Conservation (phyloP, 1,284 basidiomycete species). For the Ceratobasidium sp. region DNA sequence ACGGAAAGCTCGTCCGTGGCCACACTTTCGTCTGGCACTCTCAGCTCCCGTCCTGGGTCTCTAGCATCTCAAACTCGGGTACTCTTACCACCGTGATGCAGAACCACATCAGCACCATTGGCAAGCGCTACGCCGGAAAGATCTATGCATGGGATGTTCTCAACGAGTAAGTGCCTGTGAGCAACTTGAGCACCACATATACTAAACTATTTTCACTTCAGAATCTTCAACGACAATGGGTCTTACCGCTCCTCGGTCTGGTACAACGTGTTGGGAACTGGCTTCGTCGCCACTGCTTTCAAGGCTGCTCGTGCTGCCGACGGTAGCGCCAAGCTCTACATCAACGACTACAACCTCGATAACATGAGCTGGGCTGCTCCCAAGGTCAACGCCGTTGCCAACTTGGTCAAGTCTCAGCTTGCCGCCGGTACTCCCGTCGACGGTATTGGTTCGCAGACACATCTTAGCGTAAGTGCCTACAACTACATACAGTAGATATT, state of each 20-base stretch:
- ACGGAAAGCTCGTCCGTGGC: constrained; percentile 44
- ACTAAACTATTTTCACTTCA: no score
- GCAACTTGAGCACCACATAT: no score
- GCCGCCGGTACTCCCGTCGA: constrained; percentile 47
- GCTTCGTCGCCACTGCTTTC: neutral
- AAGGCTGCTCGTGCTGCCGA: no score
- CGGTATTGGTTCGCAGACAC: constrained; percentile 47
- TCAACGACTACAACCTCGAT: constrained; percentile 50
- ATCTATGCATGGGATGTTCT: constrained; percentile 51
- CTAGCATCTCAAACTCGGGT: neutral
- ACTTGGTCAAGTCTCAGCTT: constrained; percentile 45
- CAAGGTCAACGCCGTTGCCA: constrained; percentile 46
- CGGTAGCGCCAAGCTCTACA: neutral
- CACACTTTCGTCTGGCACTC: constrained; percentile 48
- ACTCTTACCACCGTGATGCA: constrained; percentile 5
- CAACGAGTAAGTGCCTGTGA: no score
- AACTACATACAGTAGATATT: no score
- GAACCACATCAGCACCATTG: constrained; percentile 40
- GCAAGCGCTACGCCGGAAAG: constrained; percentile 35
- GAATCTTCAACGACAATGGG: constrained; percentile 50
- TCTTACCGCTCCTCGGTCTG: constrained; percentile 47
- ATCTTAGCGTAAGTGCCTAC: no score
- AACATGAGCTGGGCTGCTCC: constrained; percentile 35
- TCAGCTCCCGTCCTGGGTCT: constrained; percentile 46
- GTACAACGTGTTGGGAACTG: constrained; percentile 46